Evolutionary conservation across 2,329 filamentous ascomycete genomes (phyloP).

Genomic region (Fusarium sororula): DNA sequence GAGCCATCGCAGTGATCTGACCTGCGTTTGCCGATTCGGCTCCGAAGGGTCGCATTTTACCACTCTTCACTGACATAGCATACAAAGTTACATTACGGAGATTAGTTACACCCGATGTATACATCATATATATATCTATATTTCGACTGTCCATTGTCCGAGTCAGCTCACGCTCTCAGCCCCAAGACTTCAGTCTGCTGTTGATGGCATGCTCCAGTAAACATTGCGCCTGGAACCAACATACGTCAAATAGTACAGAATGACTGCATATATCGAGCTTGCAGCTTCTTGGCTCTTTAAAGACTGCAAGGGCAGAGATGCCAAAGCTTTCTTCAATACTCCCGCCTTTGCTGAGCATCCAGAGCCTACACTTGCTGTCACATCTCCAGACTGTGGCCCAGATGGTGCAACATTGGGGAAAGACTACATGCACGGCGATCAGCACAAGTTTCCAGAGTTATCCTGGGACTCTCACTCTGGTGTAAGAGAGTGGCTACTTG

Average conservation of each 20-base stretch:
- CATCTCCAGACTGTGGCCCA: slow-evolving; percentile 53
- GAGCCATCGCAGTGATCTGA: not conserved
- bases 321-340: slow-evolving; percentile 49
- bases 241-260: not conserved
- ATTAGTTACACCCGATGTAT: not conserved
- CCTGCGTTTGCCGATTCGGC: slow-evolving; percentile 33
- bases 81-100: not conserved
- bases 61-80: not conserved
- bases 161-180: not conserved
- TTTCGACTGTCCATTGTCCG: not conserved
- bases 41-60: slow-evolving; percentile 7
- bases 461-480: slow-evolving; percentile 49
- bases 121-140: not conserved
- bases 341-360: slow-evolving; percentile 48
- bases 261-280: slow-evolving; percentile 48
- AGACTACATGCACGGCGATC: slow-evolving; percentile 52
- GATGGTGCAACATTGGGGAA: slow-evolving; percentile 47
- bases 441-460: slow-evolving; percentile 52
- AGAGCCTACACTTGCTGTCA: slow-evolving; percentile 50
- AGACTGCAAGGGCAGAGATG: slow-evolving; percentile 50
- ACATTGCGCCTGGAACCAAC: not conserved
- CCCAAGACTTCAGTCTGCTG: not conserved
- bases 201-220: not conserved
- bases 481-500: slow-evolving; percentile 57
- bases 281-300: slow-evolving; percentile 52